Conservation (phyloP, 192 early-diverging fungal genomes). For the Coemansia sp. region DNA sequence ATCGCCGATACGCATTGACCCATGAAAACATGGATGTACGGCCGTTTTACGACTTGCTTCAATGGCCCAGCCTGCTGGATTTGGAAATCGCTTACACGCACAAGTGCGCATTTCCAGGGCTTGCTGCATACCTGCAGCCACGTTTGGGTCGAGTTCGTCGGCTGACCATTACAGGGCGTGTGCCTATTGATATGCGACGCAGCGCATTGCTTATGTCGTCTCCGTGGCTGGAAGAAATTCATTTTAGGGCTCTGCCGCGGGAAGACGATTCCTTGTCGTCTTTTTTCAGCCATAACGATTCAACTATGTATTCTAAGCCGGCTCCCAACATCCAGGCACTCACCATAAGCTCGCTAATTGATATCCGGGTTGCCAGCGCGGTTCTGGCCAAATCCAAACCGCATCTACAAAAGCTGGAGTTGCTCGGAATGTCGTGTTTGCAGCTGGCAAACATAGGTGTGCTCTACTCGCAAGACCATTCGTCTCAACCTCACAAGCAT, state of each 20-base stretch:
- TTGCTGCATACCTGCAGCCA: conserved; percentile 42
- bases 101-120: conserved; percentile 49
- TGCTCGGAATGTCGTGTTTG: conserved; percentile 20
- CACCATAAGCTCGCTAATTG: conserved; percentile 30
- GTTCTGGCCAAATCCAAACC: conserved; percentile 10
- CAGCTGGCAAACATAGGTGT: conserved; percentile 26
- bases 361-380: conserved; percentile 29
- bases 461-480: neutral
- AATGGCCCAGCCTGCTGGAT: conserved; percentile 31
- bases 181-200: conserved; percentile 50
- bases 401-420: conserved; percentile 18
- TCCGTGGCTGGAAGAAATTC: conserved; percentile 15
- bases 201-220: conserved; percentile 29
- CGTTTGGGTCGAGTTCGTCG: conserved; percentile 26
- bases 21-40: conserved; percentile 34
- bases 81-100: conserved; percentile 43
- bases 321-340: conserved; percentile 12
- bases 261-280: conserved; percentile 31
- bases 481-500: neutral
- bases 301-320: conserved; percentile 15
- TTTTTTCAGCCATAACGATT: conserved; percentile 20
- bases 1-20: conserved; percentile 33
- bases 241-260: conserved; percentile 22
- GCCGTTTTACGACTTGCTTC: conserved; percentile 33
- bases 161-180: conserved; percentile 28